phyloP scores from a whole-genome alignment of 495 filamentous ascomycete genomes.

The Talaromyces stipitatus region DNA sequence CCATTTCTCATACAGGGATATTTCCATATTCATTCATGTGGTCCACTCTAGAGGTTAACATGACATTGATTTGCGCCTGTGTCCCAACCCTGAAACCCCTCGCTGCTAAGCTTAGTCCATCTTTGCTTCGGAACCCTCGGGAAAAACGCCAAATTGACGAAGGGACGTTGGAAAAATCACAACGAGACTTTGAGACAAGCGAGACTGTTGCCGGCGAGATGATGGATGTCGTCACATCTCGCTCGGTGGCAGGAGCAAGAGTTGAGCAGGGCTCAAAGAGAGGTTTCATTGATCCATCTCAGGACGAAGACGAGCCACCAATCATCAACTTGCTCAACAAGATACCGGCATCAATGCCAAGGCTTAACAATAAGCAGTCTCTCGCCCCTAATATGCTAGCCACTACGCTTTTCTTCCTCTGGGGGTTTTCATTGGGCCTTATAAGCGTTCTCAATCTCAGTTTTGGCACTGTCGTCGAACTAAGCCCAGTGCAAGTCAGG shows the following conservation, averaged over 20 bases:
- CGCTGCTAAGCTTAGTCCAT: constrained; percentile 66
- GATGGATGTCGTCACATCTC: constrained; percentile 19
- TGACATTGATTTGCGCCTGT: constrained; percentile 81
- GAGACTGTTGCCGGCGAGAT: constrained; percentile 12
- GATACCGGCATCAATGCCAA: constrained; percentile 67
- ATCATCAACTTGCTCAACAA: constrained; percentile 13
- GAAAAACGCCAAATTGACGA: constrained; percentile 49
- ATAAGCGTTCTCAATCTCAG: constrained; percentile 63
- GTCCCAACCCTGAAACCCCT: constrained; percentile 88
- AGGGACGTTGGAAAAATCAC: background rate
- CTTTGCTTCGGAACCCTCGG: constrained; percentile 8
- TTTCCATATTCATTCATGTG: constrained; percentile 79
- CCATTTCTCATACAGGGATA: constrained; percentile 47
- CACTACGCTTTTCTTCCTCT: constrained; percentile 74
- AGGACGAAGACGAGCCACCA: background rate
- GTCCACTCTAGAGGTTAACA: constrained; percentile 84
- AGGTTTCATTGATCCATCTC: background rate
- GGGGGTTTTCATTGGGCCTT: constrained; percentile 84
- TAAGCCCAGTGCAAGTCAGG: constrained; percentile 40
- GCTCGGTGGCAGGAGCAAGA: background rate
- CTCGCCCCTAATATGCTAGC: constrained; percentile 50
- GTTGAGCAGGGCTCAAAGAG: background rate
- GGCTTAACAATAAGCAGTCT: constrained; percentile 47
- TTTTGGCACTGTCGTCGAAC: constrained; percentile 39
- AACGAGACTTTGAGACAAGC: constrained; percentile 7